Percentiles rank a stretch among this genome's conserved stretches.
Evolutionary conservation across 768 basidiomycete species (phyloP).

Genomic region (Suillus subluteus): DNA sequence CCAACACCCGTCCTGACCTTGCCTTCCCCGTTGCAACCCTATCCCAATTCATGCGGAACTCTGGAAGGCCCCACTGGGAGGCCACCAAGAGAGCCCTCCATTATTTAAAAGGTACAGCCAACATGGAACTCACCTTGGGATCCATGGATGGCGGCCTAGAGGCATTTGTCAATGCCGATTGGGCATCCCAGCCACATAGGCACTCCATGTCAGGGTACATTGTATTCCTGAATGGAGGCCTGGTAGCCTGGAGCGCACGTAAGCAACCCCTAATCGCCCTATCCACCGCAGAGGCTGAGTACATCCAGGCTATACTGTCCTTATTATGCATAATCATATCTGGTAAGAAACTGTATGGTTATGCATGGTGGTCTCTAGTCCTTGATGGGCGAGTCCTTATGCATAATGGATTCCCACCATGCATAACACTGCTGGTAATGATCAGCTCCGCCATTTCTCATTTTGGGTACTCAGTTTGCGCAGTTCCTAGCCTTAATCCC

Average conservation of each 20-base stretch:
- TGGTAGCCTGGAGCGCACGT: conserved; percentile 14
- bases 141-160: not conserved
- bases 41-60: not conserved
- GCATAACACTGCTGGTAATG: not conserved
- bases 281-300: conserved; percentile 23
- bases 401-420: not conserved
- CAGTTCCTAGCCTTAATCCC: not conserved
- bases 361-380: not conserved
- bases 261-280: conserved; percentile 31
- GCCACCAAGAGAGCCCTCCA: conserved; percentile 15
- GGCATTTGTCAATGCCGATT: conserved; percentile 31
- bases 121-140: not conserved
- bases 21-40: conserved; percentile 25
- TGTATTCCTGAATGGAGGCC: conserved; percentile 21
- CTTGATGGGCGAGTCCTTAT: not conserved
- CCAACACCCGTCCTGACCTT: conserved; percentile 41
- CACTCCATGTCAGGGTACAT: conserved; percentile 31
- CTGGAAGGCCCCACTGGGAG: conserved; percentile 5
- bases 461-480: not conserved
- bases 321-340: conserved; percentile 34
- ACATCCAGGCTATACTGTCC: conserved; percentile 34
- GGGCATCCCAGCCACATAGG: conserved; percentile 24
- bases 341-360: not conserved
- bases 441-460: not conserved
- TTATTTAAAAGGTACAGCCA: conserved; percentile 16